A percentile compares a stretch with the other conserved stretches of the same genome.
These are phyloP conservation scores for Lycium ferocissimum DNA, from an alignment of 257 asterid species.

Conservation along the genomic window DNA sequence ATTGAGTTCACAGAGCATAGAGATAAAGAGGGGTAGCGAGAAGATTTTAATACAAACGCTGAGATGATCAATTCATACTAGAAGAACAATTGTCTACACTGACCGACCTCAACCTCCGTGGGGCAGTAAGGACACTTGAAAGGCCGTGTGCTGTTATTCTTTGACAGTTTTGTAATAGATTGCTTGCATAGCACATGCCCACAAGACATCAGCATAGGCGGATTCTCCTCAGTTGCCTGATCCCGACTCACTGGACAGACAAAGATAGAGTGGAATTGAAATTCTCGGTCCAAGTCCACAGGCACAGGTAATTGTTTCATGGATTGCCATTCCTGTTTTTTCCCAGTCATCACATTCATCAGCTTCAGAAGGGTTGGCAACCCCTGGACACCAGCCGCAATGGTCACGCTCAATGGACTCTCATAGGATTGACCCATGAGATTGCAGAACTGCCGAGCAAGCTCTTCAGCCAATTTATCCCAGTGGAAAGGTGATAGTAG, in stretches of 20 bases:
- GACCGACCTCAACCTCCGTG: constrained; percentile 81
- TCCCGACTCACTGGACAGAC: constrained; percentile 96
- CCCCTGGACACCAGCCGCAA: constrained; percentile 90
- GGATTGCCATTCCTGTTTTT: constrained; percentile 86
- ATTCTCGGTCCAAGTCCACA: constrained; percentile 77
- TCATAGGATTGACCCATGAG: constrained; percentile 73
- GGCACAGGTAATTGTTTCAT: constrained; percentile 93
- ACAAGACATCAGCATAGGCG: constrained; percentile 88
- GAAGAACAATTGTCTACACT: constrained; percentile 79
- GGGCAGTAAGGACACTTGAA: constrained; percentile 98
- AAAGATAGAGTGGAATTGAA: constrained; percentile 89
- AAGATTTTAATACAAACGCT: constrained; percentile 5
- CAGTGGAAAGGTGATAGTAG: constrained; percentile 65
- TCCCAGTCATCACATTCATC: constrained; percentile 80
- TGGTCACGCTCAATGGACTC: constrained; percentile 77
- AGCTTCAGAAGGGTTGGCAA: constrained; percentile 82
- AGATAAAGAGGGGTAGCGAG: not conserved
- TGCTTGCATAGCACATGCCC: constrained; percentile 94
- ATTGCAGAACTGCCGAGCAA: constrained; percentile 75
- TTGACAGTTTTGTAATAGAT: constrained; percentile 84
- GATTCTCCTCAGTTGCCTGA: constrained; percentile 86
- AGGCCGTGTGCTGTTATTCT: constrained; percentile 74
- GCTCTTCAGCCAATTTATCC: constrained; percentile 77
- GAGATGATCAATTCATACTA: constrained; percentile 43
- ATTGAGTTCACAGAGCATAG: constrained; percentile 25